Base-by-base conservation (phyloP, 2,329 filamentous ascomycete species). In the Arthroderma sp. region DNA sequence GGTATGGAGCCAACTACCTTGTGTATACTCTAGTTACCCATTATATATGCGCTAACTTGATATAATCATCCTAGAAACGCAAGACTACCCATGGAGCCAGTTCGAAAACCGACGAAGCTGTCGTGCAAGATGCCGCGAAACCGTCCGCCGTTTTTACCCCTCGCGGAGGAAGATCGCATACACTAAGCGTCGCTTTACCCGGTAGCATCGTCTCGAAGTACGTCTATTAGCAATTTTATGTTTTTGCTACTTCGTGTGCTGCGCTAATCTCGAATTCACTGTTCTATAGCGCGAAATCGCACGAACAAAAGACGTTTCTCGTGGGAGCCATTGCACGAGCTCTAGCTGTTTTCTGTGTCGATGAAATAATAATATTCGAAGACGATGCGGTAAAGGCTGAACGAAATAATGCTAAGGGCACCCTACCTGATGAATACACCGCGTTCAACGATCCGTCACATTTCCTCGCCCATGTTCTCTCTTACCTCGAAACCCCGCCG, bases 281-380 rank as follows among this genome's bases (percentile, higher is more conserved):
- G 38, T 22, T 22, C 33, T 41, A 40, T 53, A 87, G 83, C 58
- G 78, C 80, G 33, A 70, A 77, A 47, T 83, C 80, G 6, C 77
- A 81, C 50, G 85, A 93, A 48, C 80, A 85, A 58, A 82, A 86
- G 58, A 86, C 82, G 32, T 72, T 74, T 40, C 71, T 83, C 40
- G 82, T 80, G 1, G 83, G 82, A 5, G 80, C 82, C 51, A 80
- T 94, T 43, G 86, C 86, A 4, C 83, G 86, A 43, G 84, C 85
- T 31, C 74, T 86, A 42, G 82, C 84, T 49, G 81, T 93, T 50
- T 93, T 91, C 65, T 82, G 77, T 56, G 74, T 94, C 53, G 86
- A 94, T 59, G 86, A 94, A 65, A 73, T 93, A 29, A 72, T 94
- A 42, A 68, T 94, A 44, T 94, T 83, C 61, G 79, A 89, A 57